Evolutionary conservation across 2,329 filamentous ascomycete species (phyloP), one percentile per base, ranked within the genome.

Genomic region (Sporothrix brasiliensis): DNA sequence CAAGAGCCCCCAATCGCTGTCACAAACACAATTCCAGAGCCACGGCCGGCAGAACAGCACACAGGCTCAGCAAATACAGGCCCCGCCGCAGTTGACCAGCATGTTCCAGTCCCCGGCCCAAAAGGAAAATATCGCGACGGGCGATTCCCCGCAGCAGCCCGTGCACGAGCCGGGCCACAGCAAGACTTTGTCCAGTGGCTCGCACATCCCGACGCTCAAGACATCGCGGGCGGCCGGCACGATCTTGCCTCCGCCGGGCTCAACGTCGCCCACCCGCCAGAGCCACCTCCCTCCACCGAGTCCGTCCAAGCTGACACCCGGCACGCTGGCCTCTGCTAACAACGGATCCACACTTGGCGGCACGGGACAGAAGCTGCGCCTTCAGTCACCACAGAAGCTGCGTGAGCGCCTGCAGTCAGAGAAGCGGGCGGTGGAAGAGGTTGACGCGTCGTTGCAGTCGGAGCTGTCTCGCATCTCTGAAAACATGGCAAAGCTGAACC

Each of bases 391-490:
- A 0, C 90, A 91, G 75, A 94, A 91, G 77, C 83, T 94, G 24
- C 91, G 94, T 21, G 94, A 97, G 80, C 90, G 94, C 47, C 84
- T 97, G 0, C 91, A 94, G 75, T 89, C 88, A 63, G 93, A 97
- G 78, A 93, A 93, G 79, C 88, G 87, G 69, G 87, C 89, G 0
- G 88, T 94, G 19, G 87, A 89, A 5, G 88, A 89, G 10, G 88
- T 90, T 0, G 92, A 94, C 72, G 84, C 86, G 2, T 86, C 86
- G 3, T 80, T 97, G 16, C 88, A 91, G 78, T 87, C 88, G 4
- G 94, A 97, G 77, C 83, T 97, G 10, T 88, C 87, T 67, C 90
- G 91, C 73, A 94, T 97, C 75, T 87, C 91, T 0, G 88, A 92
- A 71, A 93, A 97, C 78, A 88, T 97, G 81, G 88, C 88, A 24